phyloP scores from a whole-genome alignment of 1,284 basidiomycete species.

The Leccinum insolens region DNA sequence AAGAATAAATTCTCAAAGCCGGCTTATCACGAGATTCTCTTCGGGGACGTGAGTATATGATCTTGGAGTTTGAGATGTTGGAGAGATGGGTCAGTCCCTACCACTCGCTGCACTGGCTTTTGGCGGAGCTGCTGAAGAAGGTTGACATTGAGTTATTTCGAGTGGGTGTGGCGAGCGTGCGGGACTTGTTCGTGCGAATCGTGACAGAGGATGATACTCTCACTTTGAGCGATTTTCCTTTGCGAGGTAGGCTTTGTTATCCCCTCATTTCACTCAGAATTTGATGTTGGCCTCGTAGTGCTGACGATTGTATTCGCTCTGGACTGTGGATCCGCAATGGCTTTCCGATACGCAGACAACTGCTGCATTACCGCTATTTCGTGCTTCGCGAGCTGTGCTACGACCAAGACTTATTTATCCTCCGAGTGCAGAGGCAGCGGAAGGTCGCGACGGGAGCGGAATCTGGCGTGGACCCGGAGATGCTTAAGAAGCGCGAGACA shows the following conservation, averaged over 20 bases:
- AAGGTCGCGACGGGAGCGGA: too few relatives aligned
- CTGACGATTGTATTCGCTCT: conserved; percentile 89
- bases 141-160: conserved; percentile 19
- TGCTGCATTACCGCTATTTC: conserved; percentile 97
- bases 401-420: conserved; percentile 93
- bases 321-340: conserved; percentile 99
- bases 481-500: too few relatives aligned
- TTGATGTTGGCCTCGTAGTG: conserved; percentile 48
- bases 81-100: conserved; percentile 84
- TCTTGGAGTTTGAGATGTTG: conserved; percentile 78
- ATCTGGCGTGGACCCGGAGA: too few relatives aligned
- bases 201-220: conserved; percentile 67
- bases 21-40: conserved; percentile 64
- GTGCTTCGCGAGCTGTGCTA: conserved; percentile 95
- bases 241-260: conserved; percentile 64
- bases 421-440: conserved; percentile 43
- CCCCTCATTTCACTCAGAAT: neutral
- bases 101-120: too few relatives aligned
- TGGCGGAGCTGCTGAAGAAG: too few relatives aligned
- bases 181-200: conserved; percentile 60
- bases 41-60: conserved; percentile 61
- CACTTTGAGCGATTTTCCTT: conserved; percentile 81
- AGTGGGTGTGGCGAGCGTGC: conserved; percentile 56
- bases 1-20: conserved; percentile 63
- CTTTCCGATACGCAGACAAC: conserved; percentile 91